Percentiles rank a stretch among this genome's conserved stretches.
Conservation (phyloP, 129 eudicot species). For the Apium graveolens region DNA sequence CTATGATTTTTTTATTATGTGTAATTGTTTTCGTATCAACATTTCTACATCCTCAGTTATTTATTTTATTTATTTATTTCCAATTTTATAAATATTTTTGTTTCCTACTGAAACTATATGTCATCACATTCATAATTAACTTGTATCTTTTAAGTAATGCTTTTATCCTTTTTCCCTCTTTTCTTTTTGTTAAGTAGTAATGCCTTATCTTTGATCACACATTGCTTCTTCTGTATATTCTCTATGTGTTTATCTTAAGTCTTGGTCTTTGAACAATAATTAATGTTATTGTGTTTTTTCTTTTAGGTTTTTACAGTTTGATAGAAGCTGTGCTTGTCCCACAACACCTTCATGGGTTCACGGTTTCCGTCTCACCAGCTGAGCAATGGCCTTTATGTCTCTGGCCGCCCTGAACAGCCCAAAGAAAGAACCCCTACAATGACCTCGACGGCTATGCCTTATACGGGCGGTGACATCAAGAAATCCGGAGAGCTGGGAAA, state of each 20-base stretch:
- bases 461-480: constrained; percentile 79
- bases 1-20: neutral
- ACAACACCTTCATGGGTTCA: constrained; percentile 48
- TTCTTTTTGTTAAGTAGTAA: neutral
- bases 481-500: constrained; percentile 82
- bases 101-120: neutral
- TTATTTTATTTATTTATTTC: neutral
- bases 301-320: constrained; percentile 7
- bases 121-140: neutral
- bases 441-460: constrained; percentile 75
- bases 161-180: neutral
- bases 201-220: neutral
- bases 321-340: neutral
- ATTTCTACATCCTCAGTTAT: neutral
- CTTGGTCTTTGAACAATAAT: neutral
- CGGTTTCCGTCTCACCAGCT: constrained; percentile 81
- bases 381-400: constrained; percentile 75
- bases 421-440: constrained; percentile 70
- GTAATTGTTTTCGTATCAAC: neutral
- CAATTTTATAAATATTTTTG: neutral
- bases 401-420: constrained; percentile 88
- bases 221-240: neutral
- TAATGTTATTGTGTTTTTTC: neutral
- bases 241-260: neutral
- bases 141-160: neutral